Evolutionary conservation across 257 asterid species (phyloP), one percentile per base, ranked within the genome.

Genomic region (Solanum clarkiae): DNA sequence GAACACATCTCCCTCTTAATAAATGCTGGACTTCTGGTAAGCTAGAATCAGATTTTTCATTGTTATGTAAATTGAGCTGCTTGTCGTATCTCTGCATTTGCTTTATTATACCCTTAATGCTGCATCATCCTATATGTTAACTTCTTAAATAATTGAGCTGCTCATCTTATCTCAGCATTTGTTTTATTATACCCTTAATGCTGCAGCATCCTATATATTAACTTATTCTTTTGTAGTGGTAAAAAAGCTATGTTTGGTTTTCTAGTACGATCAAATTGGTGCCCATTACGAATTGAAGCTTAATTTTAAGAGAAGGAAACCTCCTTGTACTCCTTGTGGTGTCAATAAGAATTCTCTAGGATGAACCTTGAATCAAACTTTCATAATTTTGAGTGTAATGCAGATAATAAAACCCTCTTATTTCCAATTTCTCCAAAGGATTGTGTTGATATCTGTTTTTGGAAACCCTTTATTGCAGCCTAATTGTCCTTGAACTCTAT

Each of bases 1-100:
- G 95, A 94, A 14, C 95, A 93, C 86, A 90, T 96, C 86, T 91
- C 99, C 86, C 93, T 88, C 84, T 91, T 97, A 83, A 94, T 97
- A 85, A 94, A 88, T 85, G 95, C 97, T 80, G 98, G 99, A 62
- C 93, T 97, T 87, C 90, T 97, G 88, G 98, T 97, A 88, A 95
- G 97, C 82, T 90, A 55, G 68, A 66, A 7, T 66, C 42, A 49
- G 29, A 22, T 45, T 26, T 44, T 82, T 22, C 60, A 63, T 63
- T 22, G 26, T 62, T 8, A n/a, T 68, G 51, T 81, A 71, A 44
- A 65, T 54, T 80, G 54, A 18, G 26, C 11, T 29, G 63, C 51
- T 62, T 26, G 15, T 22, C 7, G 54, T 12, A 12, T 54, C 79
- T 18, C 74, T 51, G 45, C 40, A 69, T 85, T 60, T 69, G 81